Base-by-base conservation (phyloP, 2,329 filamentous ascomycete species). In the Paraconiothyrium brasiliense region DNA sequence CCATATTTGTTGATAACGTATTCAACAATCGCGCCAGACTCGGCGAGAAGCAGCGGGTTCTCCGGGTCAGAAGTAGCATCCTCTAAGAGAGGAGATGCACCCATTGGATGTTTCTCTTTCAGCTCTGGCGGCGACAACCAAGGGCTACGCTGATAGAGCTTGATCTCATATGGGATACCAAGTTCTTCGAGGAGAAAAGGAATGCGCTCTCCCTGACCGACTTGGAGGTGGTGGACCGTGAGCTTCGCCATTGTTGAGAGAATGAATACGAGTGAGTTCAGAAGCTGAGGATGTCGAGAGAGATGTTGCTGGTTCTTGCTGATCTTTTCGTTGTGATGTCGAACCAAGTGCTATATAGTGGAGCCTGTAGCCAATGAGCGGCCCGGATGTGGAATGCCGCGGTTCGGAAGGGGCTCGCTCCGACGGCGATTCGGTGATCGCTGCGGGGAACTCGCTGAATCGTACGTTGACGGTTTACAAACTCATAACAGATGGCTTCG, bases 101-200 rank as follows among this genome's bases (percentile, higher is more conserved):
- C 86, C 37, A 84, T 74, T 0, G 83, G 84, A 65, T 71, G 70
- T 5, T 72, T 57, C 22, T 67, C 64, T 55, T 73, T 71, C 16
- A 77, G 62, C 1, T 71, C 68, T n/a, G 71, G 69, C 3, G 74
- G 75, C 8, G 74, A 72, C 44, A 81, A 67, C 13, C 83, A 56
- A 65, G 87, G 84, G 8, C 70, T 70, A 47, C 84, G 83, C 54
- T 79, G 62, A 78, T 87, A 81, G 44, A 78, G 75, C 59, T 79
- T 78, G 11, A 86, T 74, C 1, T 79, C 70, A 71, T 90, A 90
- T 2, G 79, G 71, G 55, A 91, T 75, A 51, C 76, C 74, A 20
- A 90, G 84, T 74, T 91, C 89, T 74, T 91, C 88, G 72, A 86
- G 86, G 49, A 90, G 84, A 84, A 86, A 90, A 69, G 85, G 78